Evolutionary conservation across 768 basidiomycete genomes (phyloP).

Genomic region (Collybia nuda): DNA sequence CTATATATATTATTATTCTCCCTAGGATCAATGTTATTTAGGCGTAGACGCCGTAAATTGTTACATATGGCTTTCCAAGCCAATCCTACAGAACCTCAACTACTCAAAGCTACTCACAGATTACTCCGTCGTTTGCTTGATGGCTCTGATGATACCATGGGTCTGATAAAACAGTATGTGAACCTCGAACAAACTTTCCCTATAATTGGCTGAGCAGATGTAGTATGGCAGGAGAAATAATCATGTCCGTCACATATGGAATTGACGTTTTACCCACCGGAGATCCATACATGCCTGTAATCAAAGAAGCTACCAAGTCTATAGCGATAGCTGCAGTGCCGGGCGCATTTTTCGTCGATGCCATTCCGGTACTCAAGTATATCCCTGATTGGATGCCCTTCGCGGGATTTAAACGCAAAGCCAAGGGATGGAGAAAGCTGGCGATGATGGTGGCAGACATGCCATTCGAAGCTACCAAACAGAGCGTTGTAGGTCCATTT

Average conservation of each 20-base stretch:
- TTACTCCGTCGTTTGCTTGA: slow-evolving; percentile 16
- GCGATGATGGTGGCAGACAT: slow-evolving; percentile 6
- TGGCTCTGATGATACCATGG: slow-evolving; percentile 10
- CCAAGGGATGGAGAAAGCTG: background rate
- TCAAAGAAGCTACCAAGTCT: slow-evolving; percentile 25
- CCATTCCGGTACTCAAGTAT: slow-evolving; percentile 26
- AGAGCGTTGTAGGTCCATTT: slow-evolving; percentile 11
- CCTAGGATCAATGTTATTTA: slow-evolving; percentile 1
- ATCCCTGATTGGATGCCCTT: slow-evolving; percentile 37
- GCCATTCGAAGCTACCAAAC: slow-evolving; percentile 19
- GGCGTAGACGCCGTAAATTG: slow-evolving; percentile 22
- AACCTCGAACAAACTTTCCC: background rate
- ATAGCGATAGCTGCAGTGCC: slow-evolving; percentile 24
- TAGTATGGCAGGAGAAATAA: slow-evolving; percentile 23
- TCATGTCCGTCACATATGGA: slow-evolving; percentile 14
- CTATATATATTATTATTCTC: background rate
- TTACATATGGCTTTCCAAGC: slow-evolving; percentile 22
- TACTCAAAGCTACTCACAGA: slow-evolving; percentile 12
- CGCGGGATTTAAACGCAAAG: slow-evolving; percentile 13
- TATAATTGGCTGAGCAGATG: background rate
- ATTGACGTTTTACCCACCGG: background rate
- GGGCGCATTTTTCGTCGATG: slow-evolving; percentile 33
- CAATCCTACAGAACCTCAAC: slow-evolving; percentile 10
- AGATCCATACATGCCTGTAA: slow-evolving; percentile 32
- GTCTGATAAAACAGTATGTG: slow-evolving; percentile 18